A percentile compares a stretch with the other conserved stretches of the same genome.
Evolutionary conservation across 306 rosid species (phyloP).

Genomic region (Rosa lucieae): DNA sequence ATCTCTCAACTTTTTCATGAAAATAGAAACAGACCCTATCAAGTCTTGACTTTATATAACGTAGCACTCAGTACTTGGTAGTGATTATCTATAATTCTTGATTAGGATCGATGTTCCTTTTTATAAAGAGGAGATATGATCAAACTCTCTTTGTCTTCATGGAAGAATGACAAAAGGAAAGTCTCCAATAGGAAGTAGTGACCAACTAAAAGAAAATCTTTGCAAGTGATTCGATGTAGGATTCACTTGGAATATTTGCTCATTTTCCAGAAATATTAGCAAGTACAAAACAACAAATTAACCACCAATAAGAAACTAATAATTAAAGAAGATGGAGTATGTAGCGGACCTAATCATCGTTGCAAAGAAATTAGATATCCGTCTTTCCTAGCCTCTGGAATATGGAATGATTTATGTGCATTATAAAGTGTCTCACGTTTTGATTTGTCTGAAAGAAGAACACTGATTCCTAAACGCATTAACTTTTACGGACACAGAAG

Average conservation of each 20-base stretch:
- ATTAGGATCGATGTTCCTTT: neutral
- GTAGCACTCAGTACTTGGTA: neutral
- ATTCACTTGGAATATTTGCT: neutral
- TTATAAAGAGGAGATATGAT: neutral
- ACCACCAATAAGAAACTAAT: neutral
- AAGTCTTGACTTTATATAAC: neutral
- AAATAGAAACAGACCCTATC: neutral
- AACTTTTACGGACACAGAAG: neutral
- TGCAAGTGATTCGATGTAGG: neutral
- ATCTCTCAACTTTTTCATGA: neutral
- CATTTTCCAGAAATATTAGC: neutral
- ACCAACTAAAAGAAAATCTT: neutral
- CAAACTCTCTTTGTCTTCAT: neutral
- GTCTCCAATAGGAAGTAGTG: neutral
- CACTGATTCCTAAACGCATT: neutral
- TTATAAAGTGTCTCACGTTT: neutral
- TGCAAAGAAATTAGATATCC: neutral
- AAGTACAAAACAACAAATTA: neutral
- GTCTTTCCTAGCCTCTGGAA: neutral
- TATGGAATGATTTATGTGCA: neutral
- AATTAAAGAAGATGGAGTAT: neutral
- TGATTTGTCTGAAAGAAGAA: neutral
- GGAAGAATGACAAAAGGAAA: neutral
- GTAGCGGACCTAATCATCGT: slow-evolving; percentile 10
- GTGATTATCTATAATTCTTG: neutral